phyloP scores from a whole-genome alignment of 495 filamentous ascomycete genomes.

The Talaromyces proteolyticus region DNA sequence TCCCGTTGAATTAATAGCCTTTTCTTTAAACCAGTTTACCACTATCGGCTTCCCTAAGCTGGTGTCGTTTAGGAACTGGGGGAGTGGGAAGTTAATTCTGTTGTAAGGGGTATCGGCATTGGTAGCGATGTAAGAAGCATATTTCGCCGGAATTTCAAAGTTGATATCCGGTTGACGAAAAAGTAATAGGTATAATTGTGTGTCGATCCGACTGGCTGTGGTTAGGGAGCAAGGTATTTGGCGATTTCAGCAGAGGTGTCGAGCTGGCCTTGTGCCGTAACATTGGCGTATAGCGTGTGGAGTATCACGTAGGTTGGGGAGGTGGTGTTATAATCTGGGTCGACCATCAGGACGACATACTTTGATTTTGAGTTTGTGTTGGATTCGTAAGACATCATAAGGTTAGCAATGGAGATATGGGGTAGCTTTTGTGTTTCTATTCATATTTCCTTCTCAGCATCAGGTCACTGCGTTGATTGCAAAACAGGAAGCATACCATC shows the following conservation, averaged over 20 bases:
- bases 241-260: not conserved
- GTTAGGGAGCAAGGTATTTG: not conserved
- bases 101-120: not conserved
- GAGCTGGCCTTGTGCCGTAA: not conserved
- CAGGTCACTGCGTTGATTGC: not conserved
- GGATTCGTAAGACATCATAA: not conserved
- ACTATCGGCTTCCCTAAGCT: not conserved
- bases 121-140: not conserved
- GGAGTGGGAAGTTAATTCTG: not conserved
- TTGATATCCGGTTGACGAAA: not conserved
- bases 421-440: not conserved
- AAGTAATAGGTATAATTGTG: slow-evolving; percentile 1
- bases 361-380: not conserved
- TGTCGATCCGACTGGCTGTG: not conserved
- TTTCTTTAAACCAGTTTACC: slow-evolving; percentile 2
- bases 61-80: slow-evolving; percentile 1
- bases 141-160: not conserved
- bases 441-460: not conserved
- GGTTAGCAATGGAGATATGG: not conserved
- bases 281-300: slow-evolving; percentile 1
- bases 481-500: not conserved
- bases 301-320: not conserved
- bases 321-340: not conserved
- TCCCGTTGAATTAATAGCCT: not conserved
- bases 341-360: slow-evolving; percentile 5